phyloP scores from a whole-genome alignment of 805 yeast genomes.

The Wickerhamiella parazyma region DNA sequence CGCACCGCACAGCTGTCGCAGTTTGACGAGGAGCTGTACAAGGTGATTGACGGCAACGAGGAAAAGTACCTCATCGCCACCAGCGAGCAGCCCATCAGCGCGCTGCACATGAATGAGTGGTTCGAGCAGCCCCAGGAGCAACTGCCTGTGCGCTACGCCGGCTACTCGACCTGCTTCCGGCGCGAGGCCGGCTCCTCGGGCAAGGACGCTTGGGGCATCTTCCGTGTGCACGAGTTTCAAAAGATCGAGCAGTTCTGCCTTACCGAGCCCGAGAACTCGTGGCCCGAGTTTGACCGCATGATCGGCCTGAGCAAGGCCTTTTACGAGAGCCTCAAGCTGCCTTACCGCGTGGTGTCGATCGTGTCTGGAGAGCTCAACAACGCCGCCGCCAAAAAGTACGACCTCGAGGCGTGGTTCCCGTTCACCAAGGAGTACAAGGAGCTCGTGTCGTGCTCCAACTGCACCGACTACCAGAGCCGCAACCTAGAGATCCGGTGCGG shows the following conservation, averaged over 20 bases:
- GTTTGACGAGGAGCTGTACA: conserved; percentile 95
- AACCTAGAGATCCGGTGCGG: conserved; percentile 98
- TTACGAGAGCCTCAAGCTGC: conserved; percentile 80
- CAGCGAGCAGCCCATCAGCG: conserved; percentile 97
- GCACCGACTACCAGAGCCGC: conserved; percentile 98
- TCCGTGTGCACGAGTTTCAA: conserved; percentile 97
- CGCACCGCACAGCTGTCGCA: conserved; percentile 97
- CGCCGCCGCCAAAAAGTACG: conserved; percentile 98
- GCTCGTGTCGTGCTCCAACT: conserved; percentile 94
- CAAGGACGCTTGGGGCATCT: conserved; percentile 99
- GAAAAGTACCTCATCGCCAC: conserved; percentile 97
- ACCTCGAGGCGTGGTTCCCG: conserved; percentile 99
- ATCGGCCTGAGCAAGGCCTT: conserved; percentile 82
- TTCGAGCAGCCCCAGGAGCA: conserved; percentile 95
- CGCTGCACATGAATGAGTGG: conserved; percentile 96
- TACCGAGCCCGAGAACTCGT: conserved; percentile 95
- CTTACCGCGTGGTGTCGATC: conserved; percentile 94
- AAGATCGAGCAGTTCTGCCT: conserved; percentile 93
- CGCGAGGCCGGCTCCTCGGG: conserved; percentile 99
- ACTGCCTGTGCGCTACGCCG: conserved; percentile 92
- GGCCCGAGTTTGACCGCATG: conserved; percentile 97
- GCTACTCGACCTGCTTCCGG: conserved; percentile 96
- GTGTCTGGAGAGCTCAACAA: conserved; percentile 97
- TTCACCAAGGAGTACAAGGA: conserved; percentile 97
- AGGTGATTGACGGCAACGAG: conserved; percentile 92